These are phyloP conservation scores for Alternaria ventricosa DNA, from an alignment of 2,329 filamentous ascomycete species.

Conservation along the genomic window DNA sequence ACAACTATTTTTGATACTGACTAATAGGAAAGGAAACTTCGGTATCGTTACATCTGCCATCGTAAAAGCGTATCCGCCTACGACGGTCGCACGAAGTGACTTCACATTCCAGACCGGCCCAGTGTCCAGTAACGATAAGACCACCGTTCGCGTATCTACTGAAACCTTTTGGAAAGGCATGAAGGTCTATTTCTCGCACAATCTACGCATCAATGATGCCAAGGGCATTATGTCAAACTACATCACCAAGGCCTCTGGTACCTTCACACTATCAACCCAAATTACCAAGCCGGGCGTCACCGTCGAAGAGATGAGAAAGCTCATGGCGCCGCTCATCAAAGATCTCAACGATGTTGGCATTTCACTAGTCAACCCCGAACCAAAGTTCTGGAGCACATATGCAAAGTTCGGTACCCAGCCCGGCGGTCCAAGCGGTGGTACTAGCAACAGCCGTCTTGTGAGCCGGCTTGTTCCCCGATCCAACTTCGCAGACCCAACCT, in stretches of 20 bases:
- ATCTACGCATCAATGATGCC: constrained; percentile 30
- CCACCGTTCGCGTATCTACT: constrained; percentile 19
- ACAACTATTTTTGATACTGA: neutral
- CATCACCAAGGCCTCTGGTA: constrained; percentile 20
- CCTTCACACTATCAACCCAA: constrained; percentile 23
- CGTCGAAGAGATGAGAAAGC: constrained; percentile 17
- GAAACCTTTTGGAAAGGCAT: constrained; percentile 39
- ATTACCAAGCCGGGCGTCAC: constrained; percentile 28
- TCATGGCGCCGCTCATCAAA: constrained; percentile 29
- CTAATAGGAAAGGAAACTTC: constrained; percentile 27
- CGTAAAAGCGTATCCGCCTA: constrained; percentile 35
- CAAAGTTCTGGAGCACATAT: constrained; percentile 26
- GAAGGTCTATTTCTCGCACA: constrained; percentile 27
- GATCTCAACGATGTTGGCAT: constrained; percentile 27
- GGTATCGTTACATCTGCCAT: constrained; percentile 38
- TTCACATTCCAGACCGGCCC: constrained; percentile 34
- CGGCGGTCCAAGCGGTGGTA: constrained; percentile 26
- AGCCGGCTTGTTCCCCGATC: constrained; percentile 43
- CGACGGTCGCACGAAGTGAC: constrained; percentile 33
- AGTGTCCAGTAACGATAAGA: constrained; percentile 23
- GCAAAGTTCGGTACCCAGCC: constrained; percentile 24
- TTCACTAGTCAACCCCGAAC: constrained; percentile 20
- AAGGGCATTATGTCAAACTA: constrained; percentile 36
- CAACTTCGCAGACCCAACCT: constrained; percentile 30
- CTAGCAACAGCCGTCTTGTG: constrained; percentile 26